A percentile compares a stretch with the other conserved stretches of the same genome.
Evolutionary conservation across 495 filamentous ascomycete species (phyloP).

Genomic region (Xylaria acuta): DNA sequence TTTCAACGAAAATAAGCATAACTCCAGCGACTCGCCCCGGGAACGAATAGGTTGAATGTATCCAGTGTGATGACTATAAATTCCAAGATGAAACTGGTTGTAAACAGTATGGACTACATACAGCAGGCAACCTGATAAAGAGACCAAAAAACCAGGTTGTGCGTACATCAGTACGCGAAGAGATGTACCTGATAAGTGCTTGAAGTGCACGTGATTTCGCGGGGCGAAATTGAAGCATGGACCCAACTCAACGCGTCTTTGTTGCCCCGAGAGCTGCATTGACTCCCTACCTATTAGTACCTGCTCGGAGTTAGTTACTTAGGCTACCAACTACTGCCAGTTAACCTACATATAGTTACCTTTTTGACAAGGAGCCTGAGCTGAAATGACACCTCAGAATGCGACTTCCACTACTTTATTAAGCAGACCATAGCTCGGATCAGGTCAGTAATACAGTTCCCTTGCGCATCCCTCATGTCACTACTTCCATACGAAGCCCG

Average conservation of each 20-base stretch:
- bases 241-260: conserved; percentile 15
- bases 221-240: conserved; percentile 17
- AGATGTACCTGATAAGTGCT: neutral
- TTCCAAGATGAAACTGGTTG: no score
- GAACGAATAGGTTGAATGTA: neutral
- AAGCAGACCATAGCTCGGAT: neutral
- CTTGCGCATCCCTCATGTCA: neutral
- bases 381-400: conserved; percentile 13
- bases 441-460: neutral
- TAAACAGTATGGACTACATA: neutral
- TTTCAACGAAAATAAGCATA: neutral
- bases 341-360: no score
- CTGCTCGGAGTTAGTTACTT: neutral
- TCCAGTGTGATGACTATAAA: neutral
- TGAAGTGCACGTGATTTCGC: conserved; percentile 25
- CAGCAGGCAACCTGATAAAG: neutral
- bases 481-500: neutral
- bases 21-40: neutral
- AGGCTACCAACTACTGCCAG: neutral
- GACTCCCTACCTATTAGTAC: neutral
- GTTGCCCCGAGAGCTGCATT: neutral
- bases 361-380: neutral
- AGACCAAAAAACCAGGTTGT: no score
- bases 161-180: neutral
- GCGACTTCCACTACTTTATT: conserved; percentile 6